Base-by-base conservation (phyloP, 2,329 filamentous ascomycete genomes). In the Acephala macrosclerotiorum region DNA sequence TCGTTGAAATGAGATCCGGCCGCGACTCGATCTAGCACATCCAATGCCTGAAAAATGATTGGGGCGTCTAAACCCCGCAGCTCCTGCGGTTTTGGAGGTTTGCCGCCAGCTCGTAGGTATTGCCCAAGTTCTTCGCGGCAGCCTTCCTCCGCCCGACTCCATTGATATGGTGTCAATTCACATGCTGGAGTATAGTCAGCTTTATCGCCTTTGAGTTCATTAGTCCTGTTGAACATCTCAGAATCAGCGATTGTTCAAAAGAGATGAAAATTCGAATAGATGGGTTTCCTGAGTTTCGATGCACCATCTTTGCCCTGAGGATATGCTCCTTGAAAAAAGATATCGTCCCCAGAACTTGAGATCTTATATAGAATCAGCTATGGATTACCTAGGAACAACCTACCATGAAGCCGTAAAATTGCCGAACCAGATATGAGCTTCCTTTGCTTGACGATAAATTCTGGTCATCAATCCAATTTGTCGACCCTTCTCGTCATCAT, bases 391-490 rank as follows among this genome's bases (percentile, higher is more conserved):
- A n/a, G n/a, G n/a, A n/a, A n/a, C n/a, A n/a, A n/a, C n/a, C n/a
- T n/a, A n/a, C n/a, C n/a, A n/a, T n/a, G n/a, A n/a, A n/a, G n/a
- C n/a, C n/a, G 38, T 45, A 29, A 60, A 60, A 18, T 14, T n/a
- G 2, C 40, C 38, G 29, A 60, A 60, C 38, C 38, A 60, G 3
- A 47, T 60, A 45, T 47, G 40, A 2, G 38, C 38, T 14, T 49
- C 16, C 25, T 60, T 60, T 29, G 58, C 58, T 33, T 60, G 58
- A 8, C 58, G 58, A 33, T 60, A 47, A 12, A 60, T 47, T 29
- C 22, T 49, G 2, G 58, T 49, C 58, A 60, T 60, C 40, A 60
- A 33, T 47, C 9, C 22, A 14, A 49, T 29, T 49, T 60, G 58
- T 3, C n/a, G 11, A 16, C 38, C 22, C 40, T 47, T 60, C 29